These are phyloP conservation scores for Barbatosphaeria neglecta DNA, from an alignment of 495 filamentous ascomycete genomes.

Conservation along the genomic window DNA sequence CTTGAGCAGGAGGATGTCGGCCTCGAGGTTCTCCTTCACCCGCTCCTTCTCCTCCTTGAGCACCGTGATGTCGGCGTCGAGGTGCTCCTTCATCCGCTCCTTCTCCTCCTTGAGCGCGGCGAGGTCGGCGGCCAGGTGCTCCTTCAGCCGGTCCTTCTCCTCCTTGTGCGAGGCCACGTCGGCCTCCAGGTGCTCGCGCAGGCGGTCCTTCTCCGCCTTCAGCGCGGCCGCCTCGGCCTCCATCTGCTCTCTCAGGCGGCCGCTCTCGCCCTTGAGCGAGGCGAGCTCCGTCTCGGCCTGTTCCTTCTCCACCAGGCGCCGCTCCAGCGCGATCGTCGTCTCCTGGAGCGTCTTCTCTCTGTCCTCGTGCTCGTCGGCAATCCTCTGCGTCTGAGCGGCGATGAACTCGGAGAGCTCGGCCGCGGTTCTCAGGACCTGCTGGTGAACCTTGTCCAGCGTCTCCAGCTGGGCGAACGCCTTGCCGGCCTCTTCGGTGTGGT, in stretches of 20 bases:
- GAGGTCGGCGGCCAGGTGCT: slow-evolving; percentile 37
- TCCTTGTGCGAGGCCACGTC: slow-evolving; percentile 51
- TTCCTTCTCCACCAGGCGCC: slow-evolving; percentile 63
- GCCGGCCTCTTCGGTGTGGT: slow-evolving; percentile 46
- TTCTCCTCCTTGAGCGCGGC: slow-evolving; percentile 36
- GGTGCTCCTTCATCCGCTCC: slow-evolving; percentile 22
- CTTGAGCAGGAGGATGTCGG: slow-evolving; percentile 80
- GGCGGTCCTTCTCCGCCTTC: slow-evolving; percentile 14
- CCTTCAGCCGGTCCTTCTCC: slow-evolving; percentile 67
- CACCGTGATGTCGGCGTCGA: no score
- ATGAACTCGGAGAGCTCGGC: slow-evolving; percentile 80
- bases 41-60: slow-evolving; percentile 60
- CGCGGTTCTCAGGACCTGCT: slow-evolving; percentile 78
- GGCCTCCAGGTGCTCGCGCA: slow-evolving; percentile 54
- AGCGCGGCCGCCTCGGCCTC: slow-evolving; percentile 8
- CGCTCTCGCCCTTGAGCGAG: slow-evolving; percentile 13
- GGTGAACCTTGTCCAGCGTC: slow-evolving; percentile 79
- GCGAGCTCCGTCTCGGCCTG: slow-evolving; percentile 49
- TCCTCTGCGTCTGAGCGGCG: slow-evolving; percentile 61
- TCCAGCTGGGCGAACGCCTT: slow-evolving; percentile 51
- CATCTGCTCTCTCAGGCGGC: slow-evolving; percentile 11
- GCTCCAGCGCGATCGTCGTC: slow-evolving; percentile 67
- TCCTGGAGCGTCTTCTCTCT: slow-evolving; percentile 76
- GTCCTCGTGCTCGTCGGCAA: slow-evolving; percentile 66
- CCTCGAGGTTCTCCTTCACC: slow-evolving; percentile 63